Conservation (phyloP, 768 basidiomycete species). For the Xerocomellus amylosporus region DNA sequence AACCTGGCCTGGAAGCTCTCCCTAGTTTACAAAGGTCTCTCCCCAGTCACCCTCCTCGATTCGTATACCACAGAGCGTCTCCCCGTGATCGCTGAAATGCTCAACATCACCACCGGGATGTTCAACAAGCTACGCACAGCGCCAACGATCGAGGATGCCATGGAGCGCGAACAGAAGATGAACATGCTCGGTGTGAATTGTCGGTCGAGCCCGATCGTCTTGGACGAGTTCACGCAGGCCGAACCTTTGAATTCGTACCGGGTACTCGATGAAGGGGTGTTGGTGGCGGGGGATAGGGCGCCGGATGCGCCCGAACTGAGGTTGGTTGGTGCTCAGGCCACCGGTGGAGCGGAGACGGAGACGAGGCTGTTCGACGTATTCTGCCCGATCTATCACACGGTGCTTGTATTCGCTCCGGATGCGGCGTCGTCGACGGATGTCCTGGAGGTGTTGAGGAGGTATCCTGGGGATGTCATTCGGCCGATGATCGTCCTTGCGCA, state of each 20-base stretch:
- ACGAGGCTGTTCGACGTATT: conserved; percentile 28
- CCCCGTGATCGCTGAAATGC: conserved; percentile 46
- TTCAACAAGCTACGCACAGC: neutral
- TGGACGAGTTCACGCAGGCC: conserved; percentile 33
- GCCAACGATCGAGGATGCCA: neutral
- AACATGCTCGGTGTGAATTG: conserved; percentile 36
- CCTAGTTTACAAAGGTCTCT: conserved; percentile 38
- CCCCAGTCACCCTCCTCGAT: conserved; percentile 37
- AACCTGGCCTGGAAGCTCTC: conserved; percentile 48
- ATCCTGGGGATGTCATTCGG: conserved; percentile 5
- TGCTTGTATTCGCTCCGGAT: conserved; percentile 29
- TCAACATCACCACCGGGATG: conserved; percentile 37
- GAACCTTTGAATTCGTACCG: conserved; percentile 14
- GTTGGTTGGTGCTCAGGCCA: conserved; percentile 15
- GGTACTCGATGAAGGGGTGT: conserved; percentile 19
- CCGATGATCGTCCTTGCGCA: conserved; percentile 15
- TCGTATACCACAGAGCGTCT: conserved; percentile 45
- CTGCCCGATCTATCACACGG: conserved; percentile 23
- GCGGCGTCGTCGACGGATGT: neutral
- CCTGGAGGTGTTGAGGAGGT: conserved; percentile 4
- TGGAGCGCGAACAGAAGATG: conserved; percentile 5
- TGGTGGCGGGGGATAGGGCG: conserved; percentile 45
- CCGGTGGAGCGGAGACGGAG: conserved; percentile 4
- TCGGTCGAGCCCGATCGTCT: conserved; percentile 34
- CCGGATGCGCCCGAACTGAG: conserved; percentile 41